These are phyloP conservation scores for Colletotrichum aenigma DNA, from an alignment of 2,329 filamentous ascomycete species.

Conservation along the genomic window DNA sequence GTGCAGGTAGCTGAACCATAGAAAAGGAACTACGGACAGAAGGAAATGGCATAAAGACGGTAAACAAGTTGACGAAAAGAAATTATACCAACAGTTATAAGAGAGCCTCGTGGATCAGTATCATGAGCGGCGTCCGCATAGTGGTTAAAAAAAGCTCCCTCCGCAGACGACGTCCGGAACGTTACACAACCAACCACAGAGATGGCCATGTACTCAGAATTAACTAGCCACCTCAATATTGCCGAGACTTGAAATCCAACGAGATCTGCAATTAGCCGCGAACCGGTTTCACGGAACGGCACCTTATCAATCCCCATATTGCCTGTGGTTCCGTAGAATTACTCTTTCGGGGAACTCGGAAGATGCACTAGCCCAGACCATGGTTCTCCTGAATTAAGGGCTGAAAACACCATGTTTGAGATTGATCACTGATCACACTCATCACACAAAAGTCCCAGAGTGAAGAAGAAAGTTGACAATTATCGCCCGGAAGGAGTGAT, in stretches of 20 bases:
- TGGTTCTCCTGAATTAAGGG: not conserved
- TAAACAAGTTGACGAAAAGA: not conserved
- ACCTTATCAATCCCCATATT: not conserved
- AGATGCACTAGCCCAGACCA: not conserved
- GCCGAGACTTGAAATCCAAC: not conserved
- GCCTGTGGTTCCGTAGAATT: not conserved
- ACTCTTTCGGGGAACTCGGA: not conserved
- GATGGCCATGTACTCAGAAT: not conserved
- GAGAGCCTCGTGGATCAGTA: not conserved
- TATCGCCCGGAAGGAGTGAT: not conserved
- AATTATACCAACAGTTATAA: not conserved
- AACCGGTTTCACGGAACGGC: not conserved
- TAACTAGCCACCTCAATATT: not conserved
- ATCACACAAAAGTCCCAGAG: not conserved
- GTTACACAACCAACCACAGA: not conserved
- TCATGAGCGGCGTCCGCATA: fast-evolving
- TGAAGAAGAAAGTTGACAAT: not conserved
- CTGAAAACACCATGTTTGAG: not conserved
- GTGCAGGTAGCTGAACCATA: not conserved
- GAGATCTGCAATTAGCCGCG: slow-evolving; percentile 11
- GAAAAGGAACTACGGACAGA: fast-evolving
- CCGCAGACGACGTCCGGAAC: not conserved
- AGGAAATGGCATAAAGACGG: fast-evolving
- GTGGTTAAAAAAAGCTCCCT: fast-evolving
- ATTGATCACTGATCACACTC: not conserved